Evolutionary conservation across 164 flowering plant species (phyloP), one percentile per base, ranked within the genome.

Genomic region (Santalum album): DNA sequence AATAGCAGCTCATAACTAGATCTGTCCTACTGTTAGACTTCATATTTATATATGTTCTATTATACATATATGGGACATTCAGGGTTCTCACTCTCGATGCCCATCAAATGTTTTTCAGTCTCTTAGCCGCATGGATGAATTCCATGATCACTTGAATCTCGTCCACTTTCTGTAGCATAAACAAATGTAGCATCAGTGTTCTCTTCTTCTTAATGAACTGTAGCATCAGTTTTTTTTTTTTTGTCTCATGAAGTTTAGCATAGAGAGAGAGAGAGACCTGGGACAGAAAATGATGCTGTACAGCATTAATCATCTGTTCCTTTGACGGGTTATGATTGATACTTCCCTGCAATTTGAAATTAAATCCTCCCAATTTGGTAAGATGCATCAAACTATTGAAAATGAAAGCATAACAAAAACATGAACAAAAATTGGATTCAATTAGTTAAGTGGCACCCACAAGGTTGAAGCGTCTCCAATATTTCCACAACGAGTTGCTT

Each of bases 401-500:
- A 7, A 25, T 11, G 40, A 20, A 40, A 53, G 21, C 4, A 12
- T 22, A 14, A 34, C 2, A 53, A 17, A 46, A 24, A 14, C 20
- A 18, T 2, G n/a, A 6, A 11, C 20, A 42, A 42, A 6, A n/a
- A 21, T 1, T 5, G 45, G 10, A 29, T 10, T 25, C 16, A 2
- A 25, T 27, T 53, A 53, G 34, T 21, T 25, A 14, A 32, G 10
- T 40, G 49, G 23, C n/a, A 78, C 96, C 27, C 53, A 90, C 98
- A 51, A 90, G 75, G 55, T 85, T 77, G 75, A 64, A 90, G 66
- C 65, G 71, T 49, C 63, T 76, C 71, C 78, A 77, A 47, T 90
- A 90, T 76, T 85, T 83, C 83, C 89, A 67, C 61, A 90, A 63
- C 12, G 98, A 74, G 17, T 72, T 64, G 17, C 72, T 74, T 47